Evolutionary conservation across 148 eudicot genomes (phyloP).

Genomic region (Rhododendron williamsianum): DNA sequence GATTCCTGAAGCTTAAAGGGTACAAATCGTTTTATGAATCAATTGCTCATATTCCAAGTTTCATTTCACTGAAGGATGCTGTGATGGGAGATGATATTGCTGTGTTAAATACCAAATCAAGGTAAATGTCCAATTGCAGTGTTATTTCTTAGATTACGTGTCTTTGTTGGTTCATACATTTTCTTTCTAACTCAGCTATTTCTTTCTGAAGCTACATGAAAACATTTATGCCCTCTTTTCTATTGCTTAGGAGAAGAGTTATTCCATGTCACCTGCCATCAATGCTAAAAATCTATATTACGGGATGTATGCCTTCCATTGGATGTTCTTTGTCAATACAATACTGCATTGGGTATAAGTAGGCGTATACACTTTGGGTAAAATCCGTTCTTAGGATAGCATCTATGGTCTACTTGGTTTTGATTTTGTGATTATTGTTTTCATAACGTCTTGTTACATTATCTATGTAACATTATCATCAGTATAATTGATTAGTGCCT

Average conservation of each 20-base stretch:
- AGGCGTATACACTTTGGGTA: neutral
- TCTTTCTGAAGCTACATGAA: neutral
- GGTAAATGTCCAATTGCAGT: conserved; percentile 6
- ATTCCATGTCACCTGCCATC: neutral
- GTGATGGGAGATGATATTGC: no score
- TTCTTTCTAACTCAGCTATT: neutral
- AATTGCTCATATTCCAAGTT: no score
- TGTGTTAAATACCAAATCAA: neutral
- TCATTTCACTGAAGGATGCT: no score
- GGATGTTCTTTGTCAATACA: neutral
- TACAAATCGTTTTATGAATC: no score
- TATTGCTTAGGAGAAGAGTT: neutral
- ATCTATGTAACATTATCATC: neutral
- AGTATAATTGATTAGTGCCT: neutral
- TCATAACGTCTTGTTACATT: neutral
- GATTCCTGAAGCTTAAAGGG: no score
- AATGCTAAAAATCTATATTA: no score
- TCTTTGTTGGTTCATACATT: neutral
- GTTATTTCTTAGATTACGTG: neutral
- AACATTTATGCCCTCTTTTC: neutral
- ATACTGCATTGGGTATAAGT: neutral
- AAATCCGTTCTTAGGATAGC: neutral
- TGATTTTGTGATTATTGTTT: neutral
- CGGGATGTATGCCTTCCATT: neutral
- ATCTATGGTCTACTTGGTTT: neutral